phyloP scores from a whole-genome alignment of 2,329 filamentous ascomycete species.

The Fusarium staphyleae region DNA sequence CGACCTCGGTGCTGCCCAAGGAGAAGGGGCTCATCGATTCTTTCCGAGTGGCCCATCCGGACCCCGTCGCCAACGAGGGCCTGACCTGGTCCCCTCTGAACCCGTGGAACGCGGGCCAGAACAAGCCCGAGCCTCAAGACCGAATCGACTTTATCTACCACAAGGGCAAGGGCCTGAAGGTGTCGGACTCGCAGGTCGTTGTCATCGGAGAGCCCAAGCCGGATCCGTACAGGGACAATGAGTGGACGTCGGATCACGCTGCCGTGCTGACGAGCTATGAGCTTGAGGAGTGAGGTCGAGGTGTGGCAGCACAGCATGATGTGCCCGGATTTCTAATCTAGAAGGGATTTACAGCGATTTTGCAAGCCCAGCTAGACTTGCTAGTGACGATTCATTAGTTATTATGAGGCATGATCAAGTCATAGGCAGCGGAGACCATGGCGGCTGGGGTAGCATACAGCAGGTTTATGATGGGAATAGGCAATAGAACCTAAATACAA shows the following conservation, averaged over 20 bases:
- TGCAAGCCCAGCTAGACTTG: too few species aligned
- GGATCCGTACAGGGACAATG: conserved; percentile 47
- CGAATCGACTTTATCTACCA: conserved; percentile 54
- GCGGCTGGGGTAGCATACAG: too few species aligned
- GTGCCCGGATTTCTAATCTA: neutral
- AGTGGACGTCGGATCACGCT: conserved; percentile 53
- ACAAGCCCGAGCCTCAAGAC: conserved; percentile 51
- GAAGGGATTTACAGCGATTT: too few species aligned
- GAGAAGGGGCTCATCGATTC: conserved; percentile 51
- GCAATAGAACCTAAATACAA: too few species aligned
- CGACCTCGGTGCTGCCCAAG: conserved; percentile 47
- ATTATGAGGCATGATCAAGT: too few species aligned
- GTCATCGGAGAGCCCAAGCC: conserved; percentile 47
- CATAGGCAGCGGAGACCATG: too few species aligned
- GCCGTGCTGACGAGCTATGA: conserved; percentile 44
- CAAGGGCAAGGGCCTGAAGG: conserved; percentile 44
- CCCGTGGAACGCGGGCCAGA: conserved; percentile 42
- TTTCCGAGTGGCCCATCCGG: conserved; percentile 47
- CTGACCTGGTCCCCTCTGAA: conserved; percentile 53
- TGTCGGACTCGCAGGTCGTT: conserved; percentile 42
- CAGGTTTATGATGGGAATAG: too few species aligned
- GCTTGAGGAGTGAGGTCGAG: conserved; percentile 3
- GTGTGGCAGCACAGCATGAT: too few species aligned
- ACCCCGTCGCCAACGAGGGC: conserved; percentile 45
- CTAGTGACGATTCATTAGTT: too few species aligned